Evolutionary conservation across 2,329 filamentous ascomycete genomes (phyloP), one percentile per base, ranked within the genome.

Genomic region (Neonectria punicea): DNA sequence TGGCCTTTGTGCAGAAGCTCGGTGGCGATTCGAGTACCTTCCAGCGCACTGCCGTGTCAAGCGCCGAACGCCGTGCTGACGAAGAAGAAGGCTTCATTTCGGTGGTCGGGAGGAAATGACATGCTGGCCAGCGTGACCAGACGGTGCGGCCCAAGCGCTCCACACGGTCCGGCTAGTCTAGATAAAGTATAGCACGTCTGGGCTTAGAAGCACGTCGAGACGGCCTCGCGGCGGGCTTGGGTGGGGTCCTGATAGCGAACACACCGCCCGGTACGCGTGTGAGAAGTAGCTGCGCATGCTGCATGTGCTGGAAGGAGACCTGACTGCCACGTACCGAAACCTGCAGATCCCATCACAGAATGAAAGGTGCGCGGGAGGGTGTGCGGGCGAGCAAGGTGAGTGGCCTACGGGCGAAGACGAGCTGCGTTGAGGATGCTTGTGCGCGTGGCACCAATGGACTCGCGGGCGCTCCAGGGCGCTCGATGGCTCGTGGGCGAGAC

Each of bases 401-500:
- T 74, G 72, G 71, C 25, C 41, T 58, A 34, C 46, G 22, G 32
- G 36, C 5, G 28, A 61, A 54, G 22, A 54, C 47, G 55, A 55
- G 32, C 64, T 58, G 63, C 14, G 58, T 63, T 54, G 46, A 50
- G 58, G 47, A 56, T 61, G 63, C 56, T 60, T 41, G 60, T 62
- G 57, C 70, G 71, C 72, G 72, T 74, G 72, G 72, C 72, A 71
- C 71, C 72, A 71, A 66, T 74, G 63, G 70, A 53, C 70, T 64
- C 58, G 64, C 66, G 64, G 61, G 28, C 53, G 36, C 25, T 50
- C 47, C 10, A 58, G n/a, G 30, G 28, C 49, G 49, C 49, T 51
- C 28, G 10, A 34, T 51, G 51, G 34, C 51, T 44, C 36, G 54
- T 44, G 49, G 62, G 43, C 56, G 58, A 68, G 61, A 55, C 69